Conservation (phyloP, 768 basidiomycete genomes). For the Strobilomyces confusus region DNA sequence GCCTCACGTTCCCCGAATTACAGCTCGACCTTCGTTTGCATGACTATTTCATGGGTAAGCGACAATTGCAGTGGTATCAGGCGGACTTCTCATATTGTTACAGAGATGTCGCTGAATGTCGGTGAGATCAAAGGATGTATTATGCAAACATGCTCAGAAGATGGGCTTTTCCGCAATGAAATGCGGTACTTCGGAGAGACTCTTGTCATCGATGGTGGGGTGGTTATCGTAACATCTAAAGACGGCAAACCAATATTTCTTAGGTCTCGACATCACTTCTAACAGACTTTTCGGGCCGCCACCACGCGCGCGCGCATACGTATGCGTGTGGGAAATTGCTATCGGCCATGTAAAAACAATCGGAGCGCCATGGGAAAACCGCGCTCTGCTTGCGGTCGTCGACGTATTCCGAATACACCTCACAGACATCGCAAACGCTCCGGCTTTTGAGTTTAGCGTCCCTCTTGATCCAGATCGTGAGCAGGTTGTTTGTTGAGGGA, state of each 20-base stretch:
- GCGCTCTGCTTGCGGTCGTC: slow-evolving; percentile 47
- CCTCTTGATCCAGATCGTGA: slow-evolving; percentile 75
- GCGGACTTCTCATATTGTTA: slow-evolving; percentile 7
- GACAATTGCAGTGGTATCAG: not conserved
- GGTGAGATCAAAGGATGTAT: slow-evolving; percentile 55
- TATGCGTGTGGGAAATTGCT: slow-evolving; percentile 92
- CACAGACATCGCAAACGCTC: slow-evolving; percentile 74
- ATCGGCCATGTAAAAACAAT: slow-evolving; percentile 59
- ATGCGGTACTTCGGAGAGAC: slow-evolving; percentile 26
- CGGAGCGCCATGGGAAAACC: slow-evolving; percentile 51
- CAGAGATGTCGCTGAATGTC: slow-evolving; percentile 78
- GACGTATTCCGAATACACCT: slow-evolving; percentile 67
- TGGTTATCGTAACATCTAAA: not conserved
- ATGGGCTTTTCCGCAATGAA: slow-evolving; percentile 29
- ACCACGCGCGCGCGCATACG: slow-evolving; percentile 78
- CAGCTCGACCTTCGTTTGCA: slow-evolving; percentile 76
- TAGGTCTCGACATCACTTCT: slow-evolving; percentile 75
- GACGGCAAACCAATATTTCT: not conserved
- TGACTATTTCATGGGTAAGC: slow-evolving; percentile 84
- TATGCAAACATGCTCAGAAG: slow-evolving; percentile 43
- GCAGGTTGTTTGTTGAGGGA: slow-evolving; percentile 19
- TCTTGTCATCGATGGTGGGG: slow-evolving; percentile 50
- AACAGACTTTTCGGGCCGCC: slow-evolving; percentile 88
- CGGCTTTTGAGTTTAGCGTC: slow-evolving; percentile 62
- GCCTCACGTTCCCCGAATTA: slow-evolving; percentile 60